phyloP scores from a whole-genome alignment of 345 rosid genomes.

The Eucalyptus erythrocorys region DNA sequence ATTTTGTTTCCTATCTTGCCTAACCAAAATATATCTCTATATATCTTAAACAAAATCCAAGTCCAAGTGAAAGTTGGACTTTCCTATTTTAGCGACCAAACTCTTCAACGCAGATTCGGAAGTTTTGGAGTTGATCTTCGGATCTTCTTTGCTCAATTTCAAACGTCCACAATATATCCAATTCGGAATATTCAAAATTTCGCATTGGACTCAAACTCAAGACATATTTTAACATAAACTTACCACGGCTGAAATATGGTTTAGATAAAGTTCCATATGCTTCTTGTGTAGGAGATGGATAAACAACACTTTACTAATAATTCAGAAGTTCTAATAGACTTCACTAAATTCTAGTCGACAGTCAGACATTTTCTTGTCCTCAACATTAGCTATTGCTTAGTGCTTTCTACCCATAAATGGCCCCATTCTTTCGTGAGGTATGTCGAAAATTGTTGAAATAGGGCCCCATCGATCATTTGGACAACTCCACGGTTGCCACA shows the following conservation, averaged over 20 bases:
- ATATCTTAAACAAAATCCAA: too few relatives aligned
- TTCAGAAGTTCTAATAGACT: neutral
- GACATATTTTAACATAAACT: too few relatives aligned
- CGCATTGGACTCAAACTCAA: too few relatives aligned
- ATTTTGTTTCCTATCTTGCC: too few relatives aligned
- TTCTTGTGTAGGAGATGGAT: neutral
- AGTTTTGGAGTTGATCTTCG: too few relatives aligned
- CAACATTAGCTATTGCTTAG: neutral
- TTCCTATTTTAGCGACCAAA: too few relatives aligned
- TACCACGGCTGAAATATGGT: neutral
- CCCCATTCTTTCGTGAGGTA: neutral
- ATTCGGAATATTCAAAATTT: too few relatives aligned
- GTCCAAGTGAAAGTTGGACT: too few relatives aligned
- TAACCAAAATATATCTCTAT: too few relatives aligned
- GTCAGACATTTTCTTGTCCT: neutral
- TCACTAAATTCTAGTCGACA: neutral
- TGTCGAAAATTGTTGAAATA: slow-evolving; percentile 3
- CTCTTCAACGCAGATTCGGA: too few relatives aligned
- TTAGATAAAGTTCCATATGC: neutral
- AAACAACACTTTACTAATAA: neutral
- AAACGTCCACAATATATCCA: too few relatives aligned
- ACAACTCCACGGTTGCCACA: slow-evolving; percentile 75
- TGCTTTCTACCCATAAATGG: neutral
- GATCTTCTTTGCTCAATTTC: too few relatives aligned
- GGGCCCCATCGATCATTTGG: slow-evolving; percentile 86